phyloP scores from a whole-genome alignment of 148 eudicot genomes.

The Selenicereus undatus region DNA sequence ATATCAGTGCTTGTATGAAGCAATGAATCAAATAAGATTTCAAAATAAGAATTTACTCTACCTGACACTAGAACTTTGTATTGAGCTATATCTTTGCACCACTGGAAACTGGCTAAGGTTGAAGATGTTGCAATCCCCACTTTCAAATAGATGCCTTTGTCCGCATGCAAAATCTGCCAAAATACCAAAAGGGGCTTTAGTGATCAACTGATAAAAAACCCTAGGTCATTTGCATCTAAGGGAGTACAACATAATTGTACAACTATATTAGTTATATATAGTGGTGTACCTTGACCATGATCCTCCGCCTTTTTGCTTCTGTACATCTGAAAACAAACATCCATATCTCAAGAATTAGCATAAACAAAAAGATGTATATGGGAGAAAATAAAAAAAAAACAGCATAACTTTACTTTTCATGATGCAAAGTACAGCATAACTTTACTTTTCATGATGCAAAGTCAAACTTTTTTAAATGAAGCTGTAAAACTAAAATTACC shows the following conservation, averaged over 20 bases:
- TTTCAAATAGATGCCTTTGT: constrained; percentile 41
- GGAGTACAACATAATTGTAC: not conserved
- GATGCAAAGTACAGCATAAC: not conserved
- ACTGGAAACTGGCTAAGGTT: constrained; percentile 66
- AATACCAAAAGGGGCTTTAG: not conserved
- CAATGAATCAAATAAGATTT: not conserved
- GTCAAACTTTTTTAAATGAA: too few species aligned
- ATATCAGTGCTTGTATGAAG: not conserved
- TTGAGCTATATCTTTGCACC: constrained; percentile 48
- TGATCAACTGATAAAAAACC: not conserved
- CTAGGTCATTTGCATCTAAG: constrained; percentile 15
- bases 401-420: not conserved
- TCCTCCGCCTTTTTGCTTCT: constrained; percentile 69
- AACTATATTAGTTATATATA: not conserved
- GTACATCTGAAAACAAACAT: constrained; percentile 43
- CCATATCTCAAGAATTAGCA: constrained; percentile 1
- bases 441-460: not conserved
- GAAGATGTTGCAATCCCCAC: constrained; percentile 57
- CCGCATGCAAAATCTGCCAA: constrained; percentile 28
- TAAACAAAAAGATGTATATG: not conserved
- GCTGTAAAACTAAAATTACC: constrained; percentile 29
- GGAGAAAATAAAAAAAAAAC: not conserved
- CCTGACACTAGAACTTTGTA: constrained; percentile 37
- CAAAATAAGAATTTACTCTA: not conserved
- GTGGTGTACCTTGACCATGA: constrained; percentile 41